Conservation (phyloP, 2,329 filamentous ascomycete genomes). For the Sarocladium oryzae region DNA sequence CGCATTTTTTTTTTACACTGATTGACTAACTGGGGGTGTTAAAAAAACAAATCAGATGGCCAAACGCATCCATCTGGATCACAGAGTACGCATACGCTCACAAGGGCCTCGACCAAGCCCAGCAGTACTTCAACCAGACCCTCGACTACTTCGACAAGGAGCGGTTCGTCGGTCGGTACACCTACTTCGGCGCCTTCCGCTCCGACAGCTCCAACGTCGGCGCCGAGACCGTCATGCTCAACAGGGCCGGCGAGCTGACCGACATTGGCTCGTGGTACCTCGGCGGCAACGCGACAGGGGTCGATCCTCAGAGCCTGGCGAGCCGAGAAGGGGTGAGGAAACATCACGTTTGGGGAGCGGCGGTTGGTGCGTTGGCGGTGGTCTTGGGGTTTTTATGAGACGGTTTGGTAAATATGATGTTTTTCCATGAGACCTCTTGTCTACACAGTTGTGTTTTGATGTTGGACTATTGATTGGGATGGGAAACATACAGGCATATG, state of each 20-base stretch:
- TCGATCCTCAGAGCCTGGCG: conserved; percentile 26
- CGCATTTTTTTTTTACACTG: too few relatives aligned
- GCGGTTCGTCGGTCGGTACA: conserved; percentile 57
- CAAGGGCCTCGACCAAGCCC: conserved; percentile 47
- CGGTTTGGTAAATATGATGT: too few relatives aligned
- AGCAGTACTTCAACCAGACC: conserved; percentile 62
- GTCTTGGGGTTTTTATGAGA: too few relatives aligned
- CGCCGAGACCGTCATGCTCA: conserved; percentile 64
- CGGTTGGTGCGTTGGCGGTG: too few relatives aligned
- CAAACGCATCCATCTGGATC: conserved; percentile 62
- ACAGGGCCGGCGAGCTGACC: conserved; percentile 60
- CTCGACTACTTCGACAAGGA: conserved; percentile 57
- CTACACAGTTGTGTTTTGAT: too few relatives aligned
- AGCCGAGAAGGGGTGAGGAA: background rate
- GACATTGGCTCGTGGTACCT: conserved; percentile 75
- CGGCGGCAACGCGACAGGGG: conserved; percentile 44
- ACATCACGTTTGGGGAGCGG: too few relatives aligned
- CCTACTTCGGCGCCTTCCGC: conserved; percentile 71
- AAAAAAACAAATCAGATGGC: too few relatives aligned
- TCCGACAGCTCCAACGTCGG: conserved; percentile 66
- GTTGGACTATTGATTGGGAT: too few relatives aligned
- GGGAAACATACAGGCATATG: too few relatives aligned
- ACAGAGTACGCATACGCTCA: conserved; percentile 67
- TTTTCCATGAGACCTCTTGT: too few relatives aligned
- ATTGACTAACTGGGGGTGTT: too few relatives aligned